Percentiles rank a stretch among this genome's conserved stretches.
phyloP scores from a whole-genome alignment of 1,284 basidiomycete species.

The Trichosporon inkin region DNA sequence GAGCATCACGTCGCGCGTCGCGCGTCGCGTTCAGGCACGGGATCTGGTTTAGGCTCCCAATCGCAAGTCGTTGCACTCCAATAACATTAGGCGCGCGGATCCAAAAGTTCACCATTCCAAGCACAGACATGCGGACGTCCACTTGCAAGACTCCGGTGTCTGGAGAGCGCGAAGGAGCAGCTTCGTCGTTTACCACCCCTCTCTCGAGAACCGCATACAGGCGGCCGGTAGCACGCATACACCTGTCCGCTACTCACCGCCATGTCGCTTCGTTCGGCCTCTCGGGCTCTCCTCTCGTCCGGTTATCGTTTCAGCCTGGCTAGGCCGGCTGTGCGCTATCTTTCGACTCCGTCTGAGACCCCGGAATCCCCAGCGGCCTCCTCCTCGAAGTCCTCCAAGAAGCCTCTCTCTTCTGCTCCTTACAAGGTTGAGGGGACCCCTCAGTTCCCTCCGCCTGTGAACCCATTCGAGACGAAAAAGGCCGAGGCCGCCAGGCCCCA shows the following conservation, averaged over 20 bases:
- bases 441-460: conserved; percentile 39
- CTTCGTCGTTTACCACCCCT: no score
- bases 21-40: background rate
- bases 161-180: no score
- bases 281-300: conserved; percentile 13
- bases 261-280: conserved; percentile 20
- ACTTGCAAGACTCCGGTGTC: no score
- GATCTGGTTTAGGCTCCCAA: background rate
- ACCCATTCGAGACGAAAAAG: conserved; percentile 36
- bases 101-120: background rate
- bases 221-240: no score
- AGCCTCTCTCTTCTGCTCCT: conserved; percentile 10
- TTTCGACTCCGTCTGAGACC: conserved; percentile 13
- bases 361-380: conserved; percentile 7
- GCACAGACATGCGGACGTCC: background rate
- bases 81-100: background rate
- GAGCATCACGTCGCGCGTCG: background rate
- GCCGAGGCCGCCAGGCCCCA: background rate
- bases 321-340: background rate
- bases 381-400: conserved; percentile 4
- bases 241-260: background rate
- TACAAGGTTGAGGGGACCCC: conserved; percentile 17
- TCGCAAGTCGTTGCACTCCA: no score
- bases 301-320: background rate
- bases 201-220: no score